A percentile compares a stretch with the other conserved stretches of the same genome.
Evolutionary conservation across 1,139 yeast species (phyloP).

Genomic region (Candida gigantensis): DNA sequence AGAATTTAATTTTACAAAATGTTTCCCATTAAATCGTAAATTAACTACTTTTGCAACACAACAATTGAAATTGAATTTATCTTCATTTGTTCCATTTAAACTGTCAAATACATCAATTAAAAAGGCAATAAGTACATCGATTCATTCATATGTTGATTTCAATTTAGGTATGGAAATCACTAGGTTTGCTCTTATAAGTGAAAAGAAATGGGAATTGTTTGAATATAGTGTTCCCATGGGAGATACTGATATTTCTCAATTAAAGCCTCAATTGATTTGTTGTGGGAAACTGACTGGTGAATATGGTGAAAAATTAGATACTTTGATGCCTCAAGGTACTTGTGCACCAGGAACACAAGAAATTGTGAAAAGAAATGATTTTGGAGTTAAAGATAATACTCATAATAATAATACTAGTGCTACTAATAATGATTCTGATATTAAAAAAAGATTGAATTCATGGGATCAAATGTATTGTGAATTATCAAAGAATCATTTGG

Average conservation of each 20-base stretch:
- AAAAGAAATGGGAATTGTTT: constrained; percentile 73
- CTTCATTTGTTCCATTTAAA: constrained; percentile 34
- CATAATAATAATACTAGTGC: constrained; percentile 13
- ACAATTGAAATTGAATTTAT: constrained; percentile 47
- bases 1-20: constrained; percentile 70
- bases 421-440: constrained; percentile 27
- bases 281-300: constrained; percentile 73
- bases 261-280: constrained; percentile 58
- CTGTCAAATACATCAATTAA: constrained; percentile 30
- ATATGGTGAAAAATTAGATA: constrained; percentile 51
- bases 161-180: constrained; percentile 49
- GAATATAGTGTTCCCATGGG: constrained; percentile 32
- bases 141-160: constrained; percentile 46
- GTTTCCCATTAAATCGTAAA: constrained; percentile 82
- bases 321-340: too few relatives aligned
- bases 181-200: constrained; percentile 63
- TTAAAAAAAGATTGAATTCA: constrained; percentile 30
- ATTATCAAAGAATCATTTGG: constrained; percentile 58
- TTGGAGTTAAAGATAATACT: constrained; percentile 23
- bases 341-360: constrained; percentile 22
- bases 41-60: constrained; percentile 66
- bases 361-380: constrained; percentile 36
- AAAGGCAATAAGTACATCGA: constrained; percentile 60
- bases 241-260: constrained; percentile 16
- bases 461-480: constrained; percentile 75